Percentiles rank a stretch among this genome's conserved stretches.
phyloP scores from a whole-genome alignment of 768 basidiomycete genomes.

The Gymnopilus dilepis region DNA sequence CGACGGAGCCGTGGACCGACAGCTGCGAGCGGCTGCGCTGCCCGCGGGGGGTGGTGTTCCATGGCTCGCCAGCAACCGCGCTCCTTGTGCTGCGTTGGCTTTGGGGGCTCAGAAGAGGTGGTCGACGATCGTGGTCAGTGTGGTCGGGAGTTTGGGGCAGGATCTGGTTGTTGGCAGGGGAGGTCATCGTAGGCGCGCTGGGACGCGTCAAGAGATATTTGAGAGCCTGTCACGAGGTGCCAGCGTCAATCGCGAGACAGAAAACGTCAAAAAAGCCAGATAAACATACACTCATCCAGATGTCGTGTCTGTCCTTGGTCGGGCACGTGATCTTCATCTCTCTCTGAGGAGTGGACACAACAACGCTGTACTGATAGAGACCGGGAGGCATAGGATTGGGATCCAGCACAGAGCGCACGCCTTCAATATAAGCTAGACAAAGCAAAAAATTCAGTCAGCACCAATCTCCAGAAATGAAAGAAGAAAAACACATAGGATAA shows the following conservation, averaged over 20 bases:
- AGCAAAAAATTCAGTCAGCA: constrained; percentile 14
- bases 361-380: constrained; percentile 88
- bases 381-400: constrained; percentile 97
- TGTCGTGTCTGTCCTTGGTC: constrained; percentile 94
- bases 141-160: constrained; percentile 57
- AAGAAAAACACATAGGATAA: too few relatives aligned
- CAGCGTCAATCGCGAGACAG: constrained; percentile 13
- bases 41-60: constrained; percentile 79
- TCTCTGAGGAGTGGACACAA: constrained; percentile 90
- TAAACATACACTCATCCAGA: constrained; percentile 85
- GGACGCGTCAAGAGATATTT: constrained; percentile 89
- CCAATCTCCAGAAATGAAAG: constrained; percentile 4
- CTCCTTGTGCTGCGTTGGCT: constrained; percentile 77
- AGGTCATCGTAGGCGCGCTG: constrained; percentile 39
- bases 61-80: constrained; percentile 60
- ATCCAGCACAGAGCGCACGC: constrained; percentile 90
- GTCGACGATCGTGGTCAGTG: constrained; percentile 58
- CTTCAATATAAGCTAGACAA: constrained; percentile 85
- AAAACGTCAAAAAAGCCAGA: constrained; percentile 7
- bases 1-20: constrained; percentile 72
- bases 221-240: constrained; percentile 65
- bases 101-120: constrained; percentile 60
- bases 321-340: constrained; percentile 99
- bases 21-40: constrained; percentile 81
- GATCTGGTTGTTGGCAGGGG: constrained; percentile 42